Conservation (phyloP, 2,329 filamentous ascomycete species). For the Aspergillus niger region DNA sequence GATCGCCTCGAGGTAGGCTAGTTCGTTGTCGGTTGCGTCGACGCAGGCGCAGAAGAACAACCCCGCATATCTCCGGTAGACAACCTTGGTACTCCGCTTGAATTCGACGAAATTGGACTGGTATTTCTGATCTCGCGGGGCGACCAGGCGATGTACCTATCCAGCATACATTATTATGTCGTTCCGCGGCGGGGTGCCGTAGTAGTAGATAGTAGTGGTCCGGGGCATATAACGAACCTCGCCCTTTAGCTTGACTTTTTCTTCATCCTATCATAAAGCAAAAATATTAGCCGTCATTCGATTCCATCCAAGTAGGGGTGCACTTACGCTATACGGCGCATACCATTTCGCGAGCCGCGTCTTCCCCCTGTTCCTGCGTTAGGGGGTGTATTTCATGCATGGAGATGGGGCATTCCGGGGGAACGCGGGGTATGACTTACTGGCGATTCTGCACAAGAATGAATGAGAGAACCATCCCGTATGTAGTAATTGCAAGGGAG, state of each 20-base stretch:
- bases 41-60: constrained; percentile 99
- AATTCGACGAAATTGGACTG: constrained; percentile 99
- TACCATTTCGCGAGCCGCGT: constrained; percentile 99
- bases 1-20: constrained; percentile 94
- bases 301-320: background rate
- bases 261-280: constrained; percentile 67
- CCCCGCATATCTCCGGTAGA: constrained; percentile 95
- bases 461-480: constrained; percentile 71
- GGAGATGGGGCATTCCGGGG: too few species aligned
- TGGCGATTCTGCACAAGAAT: constrained; percentile 89
- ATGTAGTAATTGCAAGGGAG: background rate
- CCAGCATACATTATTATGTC: background rate
- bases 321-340: constrained; percentile 78
- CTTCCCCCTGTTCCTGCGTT: constrained; percentile 71
- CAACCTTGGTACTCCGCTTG: constrained; percentile 73
- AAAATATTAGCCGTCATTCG: background rate
- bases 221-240: constrained; percentile 61
- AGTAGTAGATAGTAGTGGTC: background rate
- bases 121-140: constrained; percentile 97
- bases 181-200: background rate
- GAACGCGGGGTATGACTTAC: constrained; percentile 50
- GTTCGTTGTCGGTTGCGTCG: constrained; percentile 97
- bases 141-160: constrained; percentile 93
- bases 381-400: constrained; percentile 21
- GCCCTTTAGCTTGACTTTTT: constrained; percentile 98